Percentiles rank a stretch among this genome's conserved stretches.
These are phyloP conservation scores for Neophaeococcomyces mojaviensis DNA, from an alignment of 2,329 filamentous ascomycete genomes.

Conservation along the genomic window DNA sequence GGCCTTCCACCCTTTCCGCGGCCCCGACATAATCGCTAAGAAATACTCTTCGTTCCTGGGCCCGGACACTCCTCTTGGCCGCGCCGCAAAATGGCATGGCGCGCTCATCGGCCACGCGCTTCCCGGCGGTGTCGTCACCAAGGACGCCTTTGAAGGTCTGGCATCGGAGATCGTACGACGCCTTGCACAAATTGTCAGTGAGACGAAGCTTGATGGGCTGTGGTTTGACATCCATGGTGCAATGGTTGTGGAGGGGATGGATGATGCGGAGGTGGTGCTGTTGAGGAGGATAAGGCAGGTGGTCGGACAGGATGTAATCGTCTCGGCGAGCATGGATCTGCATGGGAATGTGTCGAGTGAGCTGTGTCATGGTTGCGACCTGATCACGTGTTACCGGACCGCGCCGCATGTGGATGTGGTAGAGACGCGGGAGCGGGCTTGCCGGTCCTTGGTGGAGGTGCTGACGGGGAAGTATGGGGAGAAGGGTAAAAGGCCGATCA, in stretches of 20 bases:
- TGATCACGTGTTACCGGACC: slow-evolving; percentile 48
- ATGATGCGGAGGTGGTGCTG: slow-evolving; percentile 44
- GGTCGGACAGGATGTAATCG: slow-evolving; percentile 40
- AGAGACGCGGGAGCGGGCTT: slow-evolving; percentile 47
- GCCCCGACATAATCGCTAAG: slow-evolving; percentile 33
- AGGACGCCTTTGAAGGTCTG: slow-evolving; percentile 41
- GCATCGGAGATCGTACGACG: slow-evolving; percentile 35
- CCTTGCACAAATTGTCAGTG: slow-evolving; percentile 31
- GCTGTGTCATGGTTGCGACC: slow-evolving; percentile 43
- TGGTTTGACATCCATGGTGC: slow-evolving; percentile 53
- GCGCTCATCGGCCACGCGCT: slow-evolving; percentile 46
- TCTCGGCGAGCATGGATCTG: slow-evolving; percentile 50
- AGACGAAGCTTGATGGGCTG: slow-evolving; percentile 37
- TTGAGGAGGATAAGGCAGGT: slow-evolving; percentile 39
- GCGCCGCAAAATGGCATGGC: slow-evolving; percentile 43
- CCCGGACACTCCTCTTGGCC: slow-evolving; percentile 33
- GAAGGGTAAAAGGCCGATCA: slow-evolving; percentile 33
- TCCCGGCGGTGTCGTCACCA: slow-evolving; percentile 43
- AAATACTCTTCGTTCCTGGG: slow-evolving; percentile 41
- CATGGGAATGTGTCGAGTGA: slow-evolving; percentile 48
- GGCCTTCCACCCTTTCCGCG: slow-evolving; percentile 44
- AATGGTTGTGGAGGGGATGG: slow-evolving; percentile 46
- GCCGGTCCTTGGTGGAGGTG: slow-evolving; percentile 39
- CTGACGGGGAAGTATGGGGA: slow-evolving; percentile 22
- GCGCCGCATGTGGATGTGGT: slow-evolving; percentile 46